These are phyloP conservation scores for Exophiala aquamarina DNA, from an alignment of 2,329 filamentous ascomycete genomes.

Conservation along the genomic window DNA sequence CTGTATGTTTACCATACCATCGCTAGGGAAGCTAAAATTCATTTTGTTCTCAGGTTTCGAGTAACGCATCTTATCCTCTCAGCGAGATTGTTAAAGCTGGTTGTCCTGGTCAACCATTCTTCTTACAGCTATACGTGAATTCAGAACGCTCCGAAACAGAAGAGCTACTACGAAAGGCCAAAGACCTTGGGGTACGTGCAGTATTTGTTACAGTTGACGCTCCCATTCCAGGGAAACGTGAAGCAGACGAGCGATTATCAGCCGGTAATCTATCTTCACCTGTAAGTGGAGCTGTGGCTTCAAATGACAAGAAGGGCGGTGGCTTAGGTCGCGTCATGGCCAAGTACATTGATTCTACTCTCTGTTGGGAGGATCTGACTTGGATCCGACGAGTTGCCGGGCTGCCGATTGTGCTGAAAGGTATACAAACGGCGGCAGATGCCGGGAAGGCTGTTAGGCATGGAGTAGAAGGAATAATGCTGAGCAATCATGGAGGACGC, in stretches of 20 bases:
- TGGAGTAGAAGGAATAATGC: conserved; percentile 54
- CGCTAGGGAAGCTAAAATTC: conserved; percentile 53
- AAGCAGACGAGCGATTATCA: conserved; percentile 53
- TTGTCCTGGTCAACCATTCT: no score
- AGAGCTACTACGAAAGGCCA: conserved; percentile 41
- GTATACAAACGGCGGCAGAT: conserved; percentile 57
- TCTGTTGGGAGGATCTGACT: conserved; percentile 54
- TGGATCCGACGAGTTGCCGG: conserved; percentile 49
- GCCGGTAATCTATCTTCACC: conserved; percentile 19
- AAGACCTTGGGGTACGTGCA: conserved; percentile 18
- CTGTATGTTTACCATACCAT: conserved; percentile 60
- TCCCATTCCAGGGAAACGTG: conserved; percentile 51
- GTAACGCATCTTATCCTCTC: no score
- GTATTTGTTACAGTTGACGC: conserved; percentile 28
- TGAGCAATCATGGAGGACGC: conserved; percentile 61
- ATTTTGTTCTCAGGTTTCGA: not conserved
- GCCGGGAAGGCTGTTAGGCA: conserved; percentile 50
- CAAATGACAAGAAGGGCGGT: no score
- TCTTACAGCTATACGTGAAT: conserved; percentile 54
- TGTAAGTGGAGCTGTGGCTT: no score
- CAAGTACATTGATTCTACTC: no score
- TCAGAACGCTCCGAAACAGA: conserved; percentile 48
- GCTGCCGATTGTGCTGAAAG: conserved; percentile 55
- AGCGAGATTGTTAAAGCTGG: no score
- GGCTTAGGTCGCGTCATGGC: no score